Base-by-base conservation (phyloP, 768 basidiomycete genomes). In the Boletus pseudo-olivaceus region DNA sequence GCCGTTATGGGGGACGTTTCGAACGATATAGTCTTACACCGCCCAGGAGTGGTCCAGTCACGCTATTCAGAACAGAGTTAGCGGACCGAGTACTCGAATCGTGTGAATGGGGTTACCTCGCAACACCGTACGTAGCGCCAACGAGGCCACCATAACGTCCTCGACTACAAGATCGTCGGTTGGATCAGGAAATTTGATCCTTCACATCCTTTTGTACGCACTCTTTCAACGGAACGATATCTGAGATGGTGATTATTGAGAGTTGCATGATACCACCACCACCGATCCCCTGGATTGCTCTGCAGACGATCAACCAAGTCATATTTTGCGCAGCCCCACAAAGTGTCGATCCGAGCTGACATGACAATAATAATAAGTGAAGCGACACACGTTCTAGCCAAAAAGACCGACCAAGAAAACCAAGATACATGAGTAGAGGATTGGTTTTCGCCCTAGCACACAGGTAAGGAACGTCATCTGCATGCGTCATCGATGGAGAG, bases 201-300 rank as follows among this genome's bases (percentile, higher is more conserved):
- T 5, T 29, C 5, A 15, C 38, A 40, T 20, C 15, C 7, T 29
- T 26, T 2, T 14, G 7, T 9, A 66, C 83, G 44, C 65, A 88
- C 88, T 91, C 84, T 72, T 83, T 75, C 40, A 95, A 72, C 0
- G 90, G 82, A 1, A 93, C 87, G 38, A 94, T 92, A 67, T 94
- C 93, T 40, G 87, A 83, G 40, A 92, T 84, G 1, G 81, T 86
- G 63, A 92, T 91, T 49, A 85, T 81, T 1, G 87, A 83, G 59
- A 91, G 73, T 62, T 88, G 87, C 9, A 87, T 74, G 49, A 90
- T 81, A 3, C 88, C 90, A 5, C 88, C 88, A 15, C 88, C 89
- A 11, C 90, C 91, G 30, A 91, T 82, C 10, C 92, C 90, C 67
- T 93, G 92, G 1, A 94, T 74, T 1, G 88, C 91, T 57, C 92